Conservation (phyloP, 192 early-diverging fungal genomes). For the Dispira parvispora region DNA sequence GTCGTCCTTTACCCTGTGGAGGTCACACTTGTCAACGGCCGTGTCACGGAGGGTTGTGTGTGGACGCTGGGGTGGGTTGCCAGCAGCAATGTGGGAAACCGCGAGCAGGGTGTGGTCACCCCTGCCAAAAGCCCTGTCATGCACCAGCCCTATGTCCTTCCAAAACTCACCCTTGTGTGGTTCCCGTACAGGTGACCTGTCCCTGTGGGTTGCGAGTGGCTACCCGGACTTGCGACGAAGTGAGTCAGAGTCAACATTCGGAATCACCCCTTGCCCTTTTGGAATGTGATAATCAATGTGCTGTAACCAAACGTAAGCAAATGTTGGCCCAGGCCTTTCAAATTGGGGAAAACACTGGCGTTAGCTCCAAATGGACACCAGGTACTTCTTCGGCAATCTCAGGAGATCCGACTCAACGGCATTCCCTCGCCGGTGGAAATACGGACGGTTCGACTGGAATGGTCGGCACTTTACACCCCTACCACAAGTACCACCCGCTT, state of each 20-base stretch:
- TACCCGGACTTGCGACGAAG: slow-evolving; percentile 11
- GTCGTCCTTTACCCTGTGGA: slow-evolving; percentile 39
- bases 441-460: too few species aligned
- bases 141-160: slow-evolving; percentile 58
- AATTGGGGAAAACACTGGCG: too few species aligned
- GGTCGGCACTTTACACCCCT: slow-evolving; percentile 4
- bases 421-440: too few species aligned
- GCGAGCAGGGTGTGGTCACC: slow-evolving; percentile 71
- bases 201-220: slow-evolving; percentile 9
- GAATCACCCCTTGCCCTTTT: not conserved
- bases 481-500: slow-evolving; percentile 8
- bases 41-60: slow-evolving; percentile 64
- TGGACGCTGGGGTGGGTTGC: slow-evolving; percentile 42
- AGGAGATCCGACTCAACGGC: too few species aligned
- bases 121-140: slow-evolving; percentile 61
- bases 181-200: not conserved
- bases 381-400: too few species aligned
- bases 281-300: too few species aligned
- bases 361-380: too few species aligned
- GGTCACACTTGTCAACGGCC: slow-evolving; percentile 64
- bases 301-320: too few species aligned
- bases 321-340: too few species aligned
- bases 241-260: slow-evolving; percentile 11
- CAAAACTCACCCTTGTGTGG: slow-evolving; percentile 40
- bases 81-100: slow-evolving; percentile 51